Percentiles rank a stretch among this genome's conserved stretches.
Conservation (phyloP, 805 yeast genomes). For the Lipomyces chichibuensis region DNA sequence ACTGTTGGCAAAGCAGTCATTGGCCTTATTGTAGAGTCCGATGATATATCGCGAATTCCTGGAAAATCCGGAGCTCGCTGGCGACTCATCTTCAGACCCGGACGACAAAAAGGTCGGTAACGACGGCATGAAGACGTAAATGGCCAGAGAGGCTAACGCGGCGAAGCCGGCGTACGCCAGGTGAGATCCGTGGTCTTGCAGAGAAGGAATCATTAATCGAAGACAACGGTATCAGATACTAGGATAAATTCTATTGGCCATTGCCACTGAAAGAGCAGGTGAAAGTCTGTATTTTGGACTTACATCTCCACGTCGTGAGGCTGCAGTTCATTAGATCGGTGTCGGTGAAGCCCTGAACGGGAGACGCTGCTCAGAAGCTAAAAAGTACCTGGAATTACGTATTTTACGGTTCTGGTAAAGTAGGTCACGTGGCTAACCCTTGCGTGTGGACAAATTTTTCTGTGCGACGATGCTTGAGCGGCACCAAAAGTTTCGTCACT, state of each 20-base stretch:
- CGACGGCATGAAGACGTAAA: conserved; percentile 45
- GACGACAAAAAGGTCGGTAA: conserved; percentile 28
- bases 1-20: conserved; percentile 92
- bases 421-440: not conserved
- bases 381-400: conserved; percentile 1
- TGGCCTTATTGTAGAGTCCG: conserved; percentile 77
- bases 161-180: conserved; percentile 22
- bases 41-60: conserved; percentile 57
- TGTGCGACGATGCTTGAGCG: not conserved
- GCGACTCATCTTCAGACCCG: conserved; percentile 8
- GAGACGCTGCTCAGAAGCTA: not conserved
- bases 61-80: conserved; percentile 12
- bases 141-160: conserved; percentile 35
- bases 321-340: not conserved
- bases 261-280: not conserved
- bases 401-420: not conserved
- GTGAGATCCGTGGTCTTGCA: conserved; percentile 16
- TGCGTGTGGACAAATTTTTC: conserved; percentile 1
- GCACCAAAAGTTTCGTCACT: not conserved
- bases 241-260: not conserved
- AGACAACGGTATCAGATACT: not conserved
- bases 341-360: not conserved
- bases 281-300: not conserved
- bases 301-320: too few species aligned
- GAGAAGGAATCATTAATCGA: conserved; percentile 8